Evolutionary conservation across 257 asterid species (phyloP).

Genomic region (Primulina tabacum): DNA sequence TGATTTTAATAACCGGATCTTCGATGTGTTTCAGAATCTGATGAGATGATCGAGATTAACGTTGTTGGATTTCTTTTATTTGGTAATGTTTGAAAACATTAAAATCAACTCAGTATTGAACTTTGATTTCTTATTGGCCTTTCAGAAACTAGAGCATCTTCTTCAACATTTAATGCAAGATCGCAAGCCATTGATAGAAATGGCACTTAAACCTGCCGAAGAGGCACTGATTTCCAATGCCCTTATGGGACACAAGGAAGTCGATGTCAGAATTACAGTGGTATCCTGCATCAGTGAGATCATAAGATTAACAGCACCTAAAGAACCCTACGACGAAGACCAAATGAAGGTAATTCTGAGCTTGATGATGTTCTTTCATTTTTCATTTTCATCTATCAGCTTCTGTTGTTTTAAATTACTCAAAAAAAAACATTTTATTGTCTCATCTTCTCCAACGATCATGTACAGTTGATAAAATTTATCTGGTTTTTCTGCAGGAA

Average conservation of each 20-base stretch:
- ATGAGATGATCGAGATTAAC: neutral
- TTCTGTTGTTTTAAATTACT: neutral
- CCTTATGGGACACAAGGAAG: slow-evolving; percentile 16
- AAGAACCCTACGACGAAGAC: slow-evolving; percentile 22
- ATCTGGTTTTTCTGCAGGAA: slow-evolving; percentile 20
- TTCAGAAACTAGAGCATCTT: slow-evolving; percentile 19
- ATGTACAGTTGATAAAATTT: neutral
- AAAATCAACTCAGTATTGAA: slow-evolving; percentile 14
- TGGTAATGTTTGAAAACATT: neutral
- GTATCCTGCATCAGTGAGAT: slow-evolving; percentile 26
- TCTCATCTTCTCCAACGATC: neutral
- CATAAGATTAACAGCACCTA: slow-evolving; percentile 28
- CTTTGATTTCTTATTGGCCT: slow-evolving; percentile 4
- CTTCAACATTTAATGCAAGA: slow-evolving; percentile 7
- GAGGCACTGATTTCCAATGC: slow-evolving; percentile 22
- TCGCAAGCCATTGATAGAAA: neutral
- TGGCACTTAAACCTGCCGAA: slow-evolving; percentile 13
- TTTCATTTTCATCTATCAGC: neutral
- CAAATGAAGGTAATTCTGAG: slow-evolving; percentile 22
- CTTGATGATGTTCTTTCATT: neutral
- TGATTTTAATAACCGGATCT: neutral
- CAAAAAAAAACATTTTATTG: too few species aligned
- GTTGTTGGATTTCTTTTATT: neutral
- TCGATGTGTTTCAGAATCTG: neutral
- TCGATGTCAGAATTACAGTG: slow-evolving; percentile 25